phyloP scores from a whole-genome alignment of 768 basidiomycete genomes.

The Hysterangium stoloniferum region DNA sequence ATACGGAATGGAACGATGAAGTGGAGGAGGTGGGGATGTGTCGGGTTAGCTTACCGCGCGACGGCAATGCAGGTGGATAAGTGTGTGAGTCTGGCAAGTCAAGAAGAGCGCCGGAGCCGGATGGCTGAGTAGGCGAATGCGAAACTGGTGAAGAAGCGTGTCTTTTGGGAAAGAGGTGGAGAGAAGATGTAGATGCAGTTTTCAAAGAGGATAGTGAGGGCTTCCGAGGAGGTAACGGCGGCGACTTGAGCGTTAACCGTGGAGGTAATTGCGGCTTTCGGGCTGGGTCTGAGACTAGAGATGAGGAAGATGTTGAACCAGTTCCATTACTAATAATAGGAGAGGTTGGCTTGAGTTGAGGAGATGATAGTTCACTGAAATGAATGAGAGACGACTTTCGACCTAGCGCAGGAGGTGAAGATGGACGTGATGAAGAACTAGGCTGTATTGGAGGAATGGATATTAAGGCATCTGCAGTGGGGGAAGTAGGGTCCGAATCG shows the following conservation, averaged over 20 bases:
- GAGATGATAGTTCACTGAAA: conserved; percentile 24
- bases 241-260: conserved; percentile 22
- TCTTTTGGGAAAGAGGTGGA: conserved; percentile 20
- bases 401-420: conserved; percentile 31
- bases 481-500: conserved; percentile 41
- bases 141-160: conserved; percentile 20
- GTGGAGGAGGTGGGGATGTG: conserved; percentile 65
- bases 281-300: not conserved
- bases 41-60: conserved; percentile 15
- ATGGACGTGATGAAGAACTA: conserved; percentile 23
- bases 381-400: conserved; percentile 60
- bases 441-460: conserved; percentile 34
- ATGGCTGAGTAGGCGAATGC: not conserved
- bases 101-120: conserved; percentile 47
- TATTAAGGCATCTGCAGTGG: conserved; percentile 34
- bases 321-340: not conserved
- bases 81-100: conserved; percentile 28
- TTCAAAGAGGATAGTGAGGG: conserved; percentile 41
- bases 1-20: conserved; percentile 79
- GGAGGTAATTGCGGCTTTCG: not conserved
- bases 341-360: not conserved
- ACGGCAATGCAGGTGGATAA: conserved; percentile 26
- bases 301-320: conserved; percentile 6
- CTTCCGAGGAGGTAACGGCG: conserved; percentile 62
- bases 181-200: conserved; percentile 29